phyloP scores from a whole-genome alignment of 306 rosid genomes.

The Carpinus viminea region DNA sequence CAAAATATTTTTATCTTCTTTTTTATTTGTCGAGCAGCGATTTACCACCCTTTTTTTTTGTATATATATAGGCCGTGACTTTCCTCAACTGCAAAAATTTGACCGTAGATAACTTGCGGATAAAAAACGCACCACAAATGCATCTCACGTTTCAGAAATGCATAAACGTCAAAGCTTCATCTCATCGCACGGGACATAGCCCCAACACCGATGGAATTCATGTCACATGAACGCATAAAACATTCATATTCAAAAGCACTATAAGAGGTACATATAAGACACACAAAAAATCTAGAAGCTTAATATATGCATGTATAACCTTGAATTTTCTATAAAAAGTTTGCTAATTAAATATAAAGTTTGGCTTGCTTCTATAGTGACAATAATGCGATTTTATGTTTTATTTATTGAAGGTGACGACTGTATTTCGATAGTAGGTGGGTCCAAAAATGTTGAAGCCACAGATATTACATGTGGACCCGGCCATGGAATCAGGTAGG shows the following conservation, averaged over 20 bases:
- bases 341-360: no score
- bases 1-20: no score
- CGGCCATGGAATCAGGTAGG: no score
- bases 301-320: neutral
- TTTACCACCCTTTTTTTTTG: constrained; percentile 20
- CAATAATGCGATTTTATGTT: no score
- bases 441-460: no score
- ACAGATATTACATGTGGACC: no score
- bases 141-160: constrained; percentile 56
- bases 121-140: constrained; percentile 75
- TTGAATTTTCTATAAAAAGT: neutral
- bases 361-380: no score
- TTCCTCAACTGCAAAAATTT: constrained; percentile 52
- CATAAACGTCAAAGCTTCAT: constrained; percentile 44
- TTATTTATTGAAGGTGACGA: no score
- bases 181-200: constrained; percentile 76
- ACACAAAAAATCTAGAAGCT: no score
- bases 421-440: no score
- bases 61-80: constrained; percentile 60
- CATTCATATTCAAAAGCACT: constrained; percentile 41
- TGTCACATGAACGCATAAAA: constrained; percentile 52
- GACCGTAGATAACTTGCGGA: constrained; percentile 39
- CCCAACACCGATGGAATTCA: constrained; percentile 95
- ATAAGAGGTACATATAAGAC: constrained; percentile 57
- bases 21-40: no score